These are phyloP conservation scores for Kodamaea neixiangensis DNA, from an alignment of 805 yeast species.

Conservation along the genomic window DNA sequence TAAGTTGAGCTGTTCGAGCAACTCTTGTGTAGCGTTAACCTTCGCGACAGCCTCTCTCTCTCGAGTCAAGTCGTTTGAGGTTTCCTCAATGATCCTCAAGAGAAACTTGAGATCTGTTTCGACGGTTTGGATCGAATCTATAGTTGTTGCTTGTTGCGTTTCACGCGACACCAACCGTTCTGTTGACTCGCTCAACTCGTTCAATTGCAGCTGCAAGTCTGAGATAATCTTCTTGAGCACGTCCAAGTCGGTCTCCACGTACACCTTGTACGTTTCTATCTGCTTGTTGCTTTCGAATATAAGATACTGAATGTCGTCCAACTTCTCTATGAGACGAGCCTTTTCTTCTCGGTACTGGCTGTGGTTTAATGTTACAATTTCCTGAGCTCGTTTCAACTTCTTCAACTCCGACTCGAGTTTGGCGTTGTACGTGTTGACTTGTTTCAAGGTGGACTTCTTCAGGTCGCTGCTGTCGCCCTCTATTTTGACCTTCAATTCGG, in stretches of 20 bases:
- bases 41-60: conserved; percentile 43
- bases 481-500: conserved; percentile 12
- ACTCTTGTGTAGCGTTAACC: conserved; percentile 41
- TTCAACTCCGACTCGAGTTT: conserved; percentile 64
- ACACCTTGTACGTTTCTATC: conserved; percentile 58
- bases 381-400: conserved; percentile 61
- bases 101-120: conserved; percentile 44
- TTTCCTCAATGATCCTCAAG: conserved; percentile 53
- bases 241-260: conserved; percentile 61
- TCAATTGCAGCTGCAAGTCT: conserved; percentile 50
- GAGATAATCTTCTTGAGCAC: conserved; percentile 53
- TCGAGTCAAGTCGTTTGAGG: conserved; percentile 46
- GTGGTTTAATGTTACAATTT: conserved; percentile 61
- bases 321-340: conserved; percentile 52
- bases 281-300: conserved; percentile 58
- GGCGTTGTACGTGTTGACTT: conserved; percentile 47
- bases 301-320: conserved; percentile 62
- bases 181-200: conserved; percentile 30
- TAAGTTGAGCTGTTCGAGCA: conserved; percentile 37
- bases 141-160: conserved; percentile 47
- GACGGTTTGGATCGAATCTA: conserved; percentile 55
- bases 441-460: conserved; percentile 39
- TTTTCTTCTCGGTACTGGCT: conserved; percentile 65
- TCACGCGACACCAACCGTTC: conserved; percentile 30
- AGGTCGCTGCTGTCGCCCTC: conserved; percentile 21